Conservation (phyloP, 179 eudicot species). For the Beta lomatogona region DNA sequence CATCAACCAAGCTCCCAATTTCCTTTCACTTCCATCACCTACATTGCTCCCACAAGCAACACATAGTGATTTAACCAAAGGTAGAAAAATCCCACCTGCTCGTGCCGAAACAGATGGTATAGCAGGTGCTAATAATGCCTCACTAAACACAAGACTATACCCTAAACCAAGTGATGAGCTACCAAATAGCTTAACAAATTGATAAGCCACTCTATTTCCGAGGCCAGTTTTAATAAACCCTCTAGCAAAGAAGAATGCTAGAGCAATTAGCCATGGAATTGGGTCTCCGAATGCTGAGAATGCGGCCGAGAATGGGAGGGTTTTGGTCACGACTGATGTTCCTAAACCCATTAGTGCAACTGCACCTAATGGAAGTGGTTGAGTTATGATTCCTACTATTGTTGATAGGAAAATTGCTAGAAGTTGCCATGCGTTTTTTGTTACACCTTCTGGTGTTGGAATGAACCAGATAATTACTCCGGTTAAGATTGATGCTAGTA, state of each 20-base stretch:
- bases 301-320: conserved; percentile 84
- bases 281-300: conserved; percentile 98
- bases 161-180: conserved; percentile 75
- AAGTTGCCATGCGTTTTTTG: conserved; percentile 75
- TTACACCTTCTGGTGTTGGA: conserved; percentile 72
- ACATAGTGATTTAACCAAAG: conserved; percentile 58
- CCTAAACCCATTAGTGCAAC: conserved; percentile 87
- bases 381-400: conserved; percentile 87
- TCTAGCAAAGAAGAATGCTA: conserved; percentile 94
- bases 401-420: conserved; percentile 82
- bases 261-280: conserved; percentile 90
- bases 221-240: conserved; percentile 93
- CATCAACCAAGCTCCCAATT: too few relatives aligned
- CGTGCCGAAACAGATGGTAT: conserved; percentile 95
- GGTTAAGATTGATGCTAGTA: conserved; percentile 60
- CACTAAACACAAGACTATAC: conserved; percentile 78
- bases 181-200: conserved; percentile 66
- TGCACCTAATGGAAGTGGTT: conserved; percentile 89
- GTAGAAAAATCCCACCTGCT: conserved; percentile 90
- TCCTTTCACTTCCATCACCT: too few relatives aligned
- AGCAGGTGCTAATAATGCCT: conserved; percentile 88
- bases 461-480: conserved; percentile 74
- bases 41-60: too few relatives aligned
- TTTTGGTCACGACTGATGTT: conserved; percentile 78
- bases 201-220: conserved; percentile 84